Conservation (phyloP, 495 filamentous ascomycete species). For the Cercophora samala region DNA sequence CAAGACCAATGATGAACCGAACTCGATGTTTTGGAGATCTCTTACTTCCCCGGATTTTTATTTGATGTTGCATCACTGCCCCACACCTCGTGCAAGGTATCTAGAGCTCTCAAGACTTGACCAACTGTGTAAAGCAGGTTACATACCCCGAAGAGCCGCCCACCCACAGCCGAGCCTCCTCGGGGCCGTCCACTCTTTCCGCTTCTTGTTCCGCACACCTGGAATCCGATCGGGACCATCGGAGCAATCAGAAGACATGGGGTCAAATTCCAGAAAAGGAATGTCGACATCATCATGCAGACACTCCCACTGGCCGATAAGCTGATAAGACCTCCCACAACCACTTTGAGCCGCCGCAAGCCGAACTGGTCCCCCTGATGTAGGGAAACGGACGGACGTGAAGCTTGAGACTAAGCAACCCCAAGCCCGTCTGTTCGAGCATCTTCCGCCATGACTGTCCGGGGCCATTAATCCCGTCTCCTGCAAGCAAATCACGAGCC, state of each 20-base stretch:
- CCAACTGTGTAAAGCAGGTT: too few relatives aligned
- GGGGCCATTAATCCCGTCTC: neutral
- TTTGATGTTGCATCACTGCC: neutral
- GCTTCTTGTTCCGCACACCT: neutral
- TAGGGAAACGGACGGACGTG: neutral
- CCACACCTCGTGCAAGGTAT: neutral
- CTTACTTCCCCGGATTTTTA: neutral
- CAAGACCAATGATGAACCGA: neutral
- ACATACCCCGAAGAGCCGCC: neutral
- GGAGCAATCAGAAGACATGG: neutral
- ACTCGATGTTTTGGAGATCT: neutral
- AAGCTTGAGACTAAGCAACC: constrained; percentile 4
- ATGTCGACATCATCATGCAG: constrained; percentile 29
- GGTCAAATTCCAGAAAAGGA: constrained; percentile 14
- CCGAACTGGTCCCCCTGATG: constrained; percentile 19
- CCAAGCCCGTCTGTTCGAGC: constrained; percentile 1
- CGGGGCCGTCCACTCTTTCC: neutral
- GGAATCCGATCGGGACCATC: neutral
- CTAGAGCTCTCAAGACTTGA: neutral
- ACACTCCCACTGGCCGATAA: constrained; percentile 11
- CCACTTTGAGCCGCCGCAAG: constrained; percentile 28
- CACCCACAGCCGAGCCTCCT: neutral
- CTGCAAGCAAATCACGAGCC: neutral
- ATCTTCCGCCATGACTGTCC: neutral
- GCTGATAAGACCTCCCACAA: constrained; percentile 13